These are phyloP conservation scores for Penicillium coprophilum DNA, from an alignment of 495 filamentous ascomycete species.

Conservation along the genomic window DNA sequence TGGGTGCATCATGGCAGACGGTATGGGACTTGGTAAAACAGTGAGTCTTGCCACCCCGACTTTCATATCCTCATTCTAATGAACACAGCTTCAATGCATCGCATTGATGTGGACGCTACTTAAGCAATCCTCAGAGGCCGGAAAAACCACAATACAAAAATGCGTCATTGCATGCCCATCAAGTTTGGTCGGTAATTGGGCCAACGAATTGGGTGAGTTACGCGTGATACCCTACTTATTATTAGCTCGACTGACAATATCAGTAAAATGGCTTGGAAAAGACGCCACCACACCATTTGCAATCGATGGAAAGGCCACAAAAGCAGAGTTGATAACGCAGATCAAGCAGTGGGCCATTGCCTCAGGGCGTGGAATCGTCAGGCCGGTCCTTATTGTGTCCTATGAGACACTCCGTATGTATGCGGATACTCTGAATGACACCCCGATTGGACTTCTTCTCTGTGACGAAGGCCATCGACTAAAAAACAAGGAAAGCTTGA, in stretches of 20 bases:
- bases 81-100: conserved; percentile 64
- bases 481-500: conserved; percentile 96
- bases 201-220: conserved; percentile 68
- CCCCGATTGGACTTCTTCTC: conserved; percentile 88
- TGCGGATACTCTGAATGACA: conserved; percentile 80
- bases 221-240: background rate
- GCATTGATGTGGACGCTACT: conserved; percentile 91
- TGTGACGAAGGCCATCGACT: conserved; percentile 98
- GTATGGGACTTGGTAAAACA: conserved; percentile 98
- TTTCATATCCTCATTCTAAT: conserved; percentile 35
- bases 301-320: conserved; percentile 93
- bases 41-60: conserved; percentile 37
- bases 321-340: conserved; percentile 86
- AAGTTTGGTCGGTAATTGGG: conserved; percentile 96
- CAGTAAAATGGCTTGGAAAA: conserved; percentile 83
- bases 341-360: conserved; percentile 94
- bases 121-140: conserved; percentile 92
- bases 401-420: conserved; percentile 95
- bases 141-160: conserved; percentile 92
- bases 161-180: conserved; percentile 98
- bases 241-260: background rate
- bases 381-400: conserved; percentile 98
- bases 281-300: conserved; percentile 93
- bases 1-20: conserved; percentile 99
- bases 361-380: conserved; percentile 81